phyloP scores from a whole-genome alignment of 331 rosid species.

The Prunus yedoensis region DNA sequence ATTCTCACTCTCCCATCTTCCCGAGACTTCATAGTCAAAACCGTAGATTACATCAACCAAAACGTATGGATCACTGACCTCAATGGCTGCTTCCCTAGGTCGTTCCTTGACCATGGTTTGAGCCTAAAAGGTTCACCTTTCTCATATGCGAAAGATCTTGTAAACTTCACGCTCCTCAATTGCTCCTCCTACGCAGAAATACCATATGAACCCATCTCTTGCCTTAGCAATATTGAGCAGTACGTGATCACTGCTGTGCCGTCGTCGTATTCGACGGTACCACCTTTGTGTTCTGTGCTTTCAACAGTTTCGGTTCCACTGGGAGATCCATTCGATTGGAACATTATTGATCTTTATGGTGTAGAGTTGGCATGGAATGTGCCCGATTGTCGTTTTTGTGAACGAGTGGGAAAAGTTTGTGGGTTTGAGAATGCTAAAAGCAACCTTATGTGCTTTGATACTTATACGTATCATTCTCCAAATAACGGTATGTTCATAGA shows the following conservation, averaged over 20 bases:
- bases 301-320: slow-evolving; percentile 35
- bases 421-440: slow-evolving; percentile 25
- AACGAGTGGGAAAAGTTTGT: slow-evolving; percentile 29
- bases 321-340: neutral
- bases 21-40: slow-evolving; percentile 18
- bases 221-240: slow-evolving; percentile 35
- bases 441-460: slow-evolving; percentile 23
- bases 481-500: neutral
- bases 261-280: neutral
- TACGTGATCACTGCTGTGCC: slow-evolving; percentile 11
- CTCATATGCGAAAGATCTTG: neutral
- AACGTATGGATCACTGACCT: slow-evolving; percentile 38
- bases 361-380: slow-evolving; percentile 39
- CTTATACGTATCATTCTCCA: neutral
- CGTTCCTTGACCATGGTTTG: slow-evolving; percentile 23
- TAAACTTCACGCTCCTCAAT: slow-evolving; percentile 33
- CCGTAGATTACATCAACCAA: slow-evolving; percentile 39
- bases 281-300: slow-evolving; percentile 30
- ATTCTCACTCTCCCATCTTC: slow-evolving; percentile 41
- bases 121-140: slow-evolving; percentile 27
- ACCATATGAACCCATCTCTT: slow-evolving; percentile 16
- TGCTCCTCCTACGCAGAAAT: slow-evolving; percentile 28
- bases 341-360: neutral
- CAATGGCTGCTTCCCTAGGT: slow-evolving; percentile 39
- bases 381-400: slow-evolving; percentile 41